Evolutionary conservation across 2,329 filamentous ascomycete genomes (phyloP), one percentile per base, ranked within the genome.

Genomic region (Beauveria asiatica): DNA sequence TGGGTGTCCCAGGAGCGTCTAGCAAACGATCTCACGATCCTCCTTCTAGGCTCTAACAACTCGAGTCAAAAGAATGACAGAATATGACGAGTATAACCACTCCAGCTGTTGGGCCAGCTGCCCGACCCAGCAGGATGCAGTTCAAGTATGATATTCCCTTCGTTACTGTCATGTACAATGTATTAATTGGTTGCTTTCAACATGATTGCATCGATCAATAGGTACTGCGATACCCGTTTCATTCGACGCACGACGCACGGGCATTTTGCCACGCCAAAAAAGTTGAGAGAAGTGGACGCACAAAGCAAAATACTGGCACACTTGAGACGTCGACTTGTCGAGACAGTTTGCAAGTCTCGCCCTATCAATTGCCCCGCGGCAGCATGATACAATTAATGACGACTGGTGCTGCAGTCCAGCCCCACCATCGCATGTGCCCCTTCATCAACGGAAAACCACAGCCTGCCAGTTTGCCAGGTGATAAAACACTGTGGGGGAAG

Each of bases 401-500:
- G 10, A 51, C 30, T 13, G 50, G 33, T 39, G 33, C 50, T 23
- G 41, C 51, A 27, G 16, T 13, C 8, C 42, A 16, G 23, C 56
- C 39, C 48, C 48, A 45, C 56, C 48, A 10, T 39, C n/a, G 48
- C 56, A 45, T 33, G 37, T 52, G 25, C 46, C 56, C 56, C 56
- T 58, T 51, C n/a, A 49, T 42, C 23, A 33, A n/a, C 2, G 27
- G 13, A 41, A 52, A 19, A 16, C 25, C 27, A 37, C 30, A 51
- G 56, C 48, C 56, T 37, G 33, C 33, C 33, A 13, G 33, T 52
- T 48, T 17, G 41, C 46, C 56, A 52, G 17, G 56, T 45, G 27
- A 59, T 59, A 33, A 45, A 52, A 52, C 56, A 45, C 11, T 52
- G 56, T 59, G 56, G 56, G 49, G 56, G 48, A 59, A 59, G 46